Percentiles rank a stretch among this genome's conserved stretches.
These are phyloP conservation scores for Boletus subparvulus DNA, from an alignment of 768 basidiomycete genomes.

Conservation along the genomic window DNA sequence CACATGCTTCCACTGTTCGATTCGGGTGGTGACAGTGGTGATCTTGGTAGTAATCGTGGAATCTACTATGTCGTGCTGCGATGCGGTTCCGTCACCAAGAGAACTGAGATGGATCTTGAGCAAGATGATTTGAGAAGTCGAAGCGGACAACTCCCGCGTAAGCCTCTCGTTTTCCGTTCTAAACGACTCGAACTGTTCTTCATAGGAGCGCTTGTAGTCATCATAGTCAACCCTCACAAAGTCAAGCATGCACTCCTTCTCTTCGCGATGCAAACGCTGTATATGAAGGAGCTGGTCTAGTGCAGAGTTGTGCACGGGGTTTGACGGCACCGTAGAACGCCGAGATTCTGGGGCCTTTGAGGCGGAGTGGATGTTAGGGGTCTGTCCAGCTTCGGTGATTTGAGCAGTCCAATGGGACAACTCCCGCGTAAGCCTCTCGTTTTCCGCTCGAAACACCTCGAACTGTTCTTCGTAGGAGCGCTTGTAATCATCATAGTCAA, in stretches of 20 bases:
- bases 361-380: background rate
- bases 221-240: background rate
- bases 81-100: too few relatives aligned
- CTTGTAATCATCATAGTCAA: too few relatives aligned
- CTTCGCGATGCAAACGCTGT: background rate
- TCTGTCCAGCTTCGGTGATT: too few relatives aligned
- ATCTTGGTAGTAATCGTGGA: background rate
- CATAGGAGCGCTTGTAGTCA: background rate
- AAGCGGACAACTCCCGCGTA: background rate
- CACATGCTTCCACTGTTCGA: background rate
- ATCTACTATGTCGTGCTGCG: background rate
- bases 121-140: background rate
- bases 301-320: background rate
- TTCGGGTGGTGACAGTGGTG: background rate
- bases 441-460: too few relatives aligned
- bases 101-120: background rate
- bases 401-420: too few relatives aligned
- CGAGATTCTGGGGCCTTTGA: background rate
- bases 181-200: background rate
- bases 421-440: too few relatives aligned
- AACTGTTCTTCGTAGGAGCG: too few relatives aligned
- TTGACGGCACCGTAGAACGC: background rate
- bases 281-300: background rate
- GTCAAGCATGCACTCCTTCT: background rate
- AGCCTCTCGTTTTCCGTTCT: background rate